Base-by-base conservation (phyloP, 805 yeast genomes). In the Cyberlindnera maclurae region DNA sequence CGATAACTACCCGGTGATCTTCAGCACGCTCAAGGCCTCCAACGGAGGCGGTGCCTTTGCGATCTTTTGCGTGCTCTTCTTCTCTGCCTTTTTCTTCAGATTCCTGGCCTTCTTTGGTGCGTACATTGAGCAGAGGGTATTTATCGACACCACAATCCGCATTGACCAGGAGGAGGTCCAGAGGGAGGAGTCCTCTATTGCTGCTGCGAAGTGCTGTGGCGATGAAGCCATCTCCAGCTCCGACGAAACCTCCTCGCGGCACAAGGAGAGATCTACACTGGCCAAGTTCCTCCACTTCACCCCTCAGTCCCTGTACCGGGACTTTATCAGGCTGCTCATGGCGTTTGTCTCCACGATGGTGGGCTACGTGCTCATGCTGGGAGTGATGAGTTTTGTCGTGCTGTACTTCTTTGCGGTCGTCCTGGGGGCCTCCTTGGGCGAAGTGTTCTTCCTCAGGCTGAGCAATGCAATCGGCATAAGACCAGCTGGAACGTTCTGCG, bases 351-450 rank as follows among this genome's bases (percentile, higher is more conserved):
- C 83, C 3, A 81, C 83, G 15, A 65, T 82, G 68, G 54, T 83
- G 35, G 79, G 82, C 11, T 83, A 78, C 54, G 80, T 80, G 27
- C 60, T 83, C 50, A 83, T 83, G 94, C 68, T 83, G 62, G 88
- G 78, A 12, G 82, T 82, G 5, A 83, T 83, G 94, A 67, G 82
- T 30, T 82, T 67, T 54, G 71, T 81, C 8, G 48, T 81, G 33
- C 60, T 76, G 0, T 83, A 83, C 48, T 79, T 83, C 58, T 83
- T 83, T 60, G 90, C 85, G 2, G 78, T 81, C 24, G 74, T 79
- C 13, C 50, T 78, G 13, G 94, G 94, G 10, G 62, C 81, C 42
- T 71, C 88, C 1, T 62, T 81, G 40, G 85, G 86, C 28, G 84
- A 82, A 50, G 75, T 82, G 32, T 71, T 75, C 50, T 81, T 80